These are phyloP conservation scores for Dothistroma pini DNA, from an alignment of 2,329 filamentous ascomycete species.

Conservation along the genomic window DNA sequence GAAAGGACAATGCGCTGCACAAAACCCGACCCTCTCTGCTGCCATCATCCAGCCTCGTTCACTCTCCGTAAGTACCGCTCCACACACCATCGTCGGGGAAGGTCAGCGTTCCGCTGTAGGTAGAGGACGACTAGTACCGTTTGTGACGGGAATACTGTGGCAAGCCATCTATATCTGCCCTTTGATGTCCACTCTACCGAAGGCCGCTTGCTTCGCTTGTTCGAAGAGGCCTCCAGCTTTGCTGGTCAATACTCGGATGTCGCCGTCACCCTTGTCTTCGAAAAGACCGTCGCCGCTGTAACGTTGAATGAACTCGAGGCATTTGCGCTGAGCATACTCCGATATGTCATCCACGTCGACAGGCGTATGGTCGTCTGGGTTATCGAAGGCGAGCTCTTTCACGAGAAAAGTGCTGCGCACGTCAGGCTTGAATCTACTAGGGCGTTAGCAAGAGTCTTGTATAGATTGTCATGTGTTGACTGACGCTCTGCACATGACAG, in stretches of 20 bases:
- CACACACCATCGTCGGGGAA: neutral
- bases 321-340: conserved; percentile 36
- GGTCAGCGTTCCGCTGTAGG: conserved; percentile 1
- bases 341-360: conserved; percentile 25
- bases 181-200: conserved; percentile 91
- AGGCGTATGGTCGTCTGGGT: conserved; percentile 63
- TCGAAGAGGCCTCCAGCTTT: conserved; percentile 75
- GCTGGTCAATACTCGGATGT: conserved; percentile 64
- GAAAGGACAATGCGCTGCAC: neutral
- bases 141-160: conserved; percentile 1
- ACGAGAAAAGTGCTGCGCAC: conserved; percentile 88
- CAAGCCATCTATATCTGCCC: conserved; percentile 68
- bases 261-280: conserved; percentile 64
- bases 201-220: conserved; percentile 65
- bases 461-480: conserved; percentile 40
- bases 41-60: neutral
- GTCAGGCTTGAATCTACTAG: conserved; percentile 79
- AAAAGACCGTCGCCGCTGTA: conserved; percentile 72
- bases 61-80: neutral
- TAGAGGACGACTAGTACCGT: conserved; percentile 5
- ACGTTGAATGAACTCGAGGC: conserved; percentile 84
- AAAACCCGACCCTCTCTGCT: neutral
- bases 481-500: conserved; percentile 92
- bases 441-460: conserved; percentile 44
- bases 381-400: conserved; percentile 93